Base-by-base conservation (phyloP, 2,329 filamentous ascomycete species). In the Cladosporium sp. region DNA sequence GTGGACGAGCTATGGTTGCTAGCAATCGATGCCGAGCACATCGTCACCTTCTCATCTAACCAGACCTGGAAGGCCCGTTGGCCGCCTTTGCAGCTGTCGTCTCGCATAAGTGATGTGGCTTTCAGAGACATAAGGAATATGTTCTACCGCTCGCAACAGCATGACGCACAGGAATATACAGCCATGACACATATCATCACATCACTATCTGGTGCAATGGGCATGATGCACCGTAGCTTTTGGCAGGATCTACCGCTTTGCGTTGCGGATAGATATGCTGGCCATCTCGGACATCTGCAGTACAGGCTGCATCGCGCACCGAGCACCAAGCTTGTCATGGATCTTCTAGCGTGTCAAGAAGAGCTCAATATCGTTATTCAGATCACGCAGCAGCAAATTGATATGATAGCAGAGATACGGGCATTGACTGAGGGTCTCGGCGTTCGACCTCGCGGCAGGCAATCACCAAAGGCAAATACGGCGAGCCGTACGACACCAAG, bases 331-430 rank as follows among this genome's bases (percentile, higher is more conserved):
- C 72, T 81, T 2, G 78, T 81, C 10, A 80, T 80, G 78, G 79
- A 81, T 66, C 74, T 81, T 3, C 74, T 81, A 1, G 77, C 80
- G 44, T 78, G 78, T 12, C 79, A 81, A 66, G 79, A 81, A 71
- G 79, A 81, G 65, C 71, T 81, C 2, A 80, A 80, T 65, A 80
- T 81, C 36, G 77, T 81, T 30, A 79, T 80, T n/a, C 76, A 80
- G 18, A 78, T 81, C 47, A 80, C 76, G 67, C 74, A 80, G 58
- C 75, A 80, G 65, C 79, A 81, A 60, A 74, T 80, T 24, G 75
- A 80, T 12, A 72, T 80, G 7, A 75, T 80, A 34, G 67, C 68
- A 2, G 72, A 72, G 30, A 66, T 81, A 3, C 61, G 52, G 7
- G 21, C 24, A 44, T 12, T 64, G 21, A 55, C 26, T 3, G 59